phyloP scores from a whole-genome alignment of 2,329 filamentous ascomycete species.

The Zasmidium angulare region DNA sequence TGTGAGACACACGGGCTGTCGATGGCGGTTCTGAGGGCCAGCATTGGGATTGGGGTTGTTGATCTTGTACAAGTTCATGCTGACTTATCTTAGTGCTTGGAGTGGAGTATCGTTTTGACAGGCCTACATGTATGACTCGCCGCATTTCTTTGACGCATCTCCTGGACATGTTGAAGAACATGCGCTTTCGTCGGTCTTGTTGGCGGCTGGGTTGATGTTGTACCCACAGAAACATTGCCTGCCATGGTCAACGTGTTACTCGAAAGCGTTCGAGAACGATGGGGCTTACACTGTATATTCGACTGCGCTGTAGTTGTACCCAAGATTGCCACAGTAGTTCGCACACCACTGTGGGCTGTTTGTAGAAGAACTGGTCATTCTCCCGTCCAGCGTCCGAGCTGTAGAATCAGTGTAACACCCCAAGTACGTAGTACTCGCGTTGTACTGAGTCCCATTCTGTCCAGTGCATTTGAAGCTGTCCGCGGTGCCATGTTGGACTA shows the following conservation, averaged over 20 bases:
- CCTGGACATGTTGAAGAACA: conserved; percentile 14
- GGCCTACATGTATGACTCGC: conserved; percentile 13
- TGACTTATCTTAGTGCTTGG: background rate
- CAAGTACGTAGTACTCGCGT: conserved; percentile 6
- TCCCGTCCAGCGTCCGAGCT: conserved; percentile 6
- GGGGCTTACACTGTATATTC: conserved; percentile 8
- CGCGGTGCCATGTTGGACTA: background rate
- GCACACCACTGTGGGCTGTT: conserved; percentile 14
- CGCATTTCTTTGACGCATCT: conserved; percentile 8
- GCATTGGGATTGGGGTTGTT: conserved; percentile 13
- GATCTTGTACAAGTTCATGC: conserved; percentile 17
- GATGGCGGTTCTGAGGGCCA: conserved; percentile 8
- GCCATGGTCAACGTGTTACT: background rate
- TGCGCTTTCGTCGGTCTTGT: conserved; percentile 5
- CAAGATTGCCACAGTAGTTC: conserved; percentile 11
- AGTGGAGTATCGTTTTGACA: background rate
- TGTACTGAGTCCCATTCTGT: conserved; percentile 6
- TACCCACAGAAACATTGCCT: conserved; percentile 16
- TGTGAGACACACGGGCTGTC: conserved; percentile 16
- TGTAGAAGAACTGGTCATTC: conserved; percentile 5
- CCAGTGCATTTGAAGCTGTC: conserved; percentile 12
- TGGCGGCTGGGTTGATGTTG: conserved; percentile 5
- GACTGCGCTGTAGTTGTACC: conserved; percentile 13
- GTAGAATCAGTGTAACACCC: conserved; percentile 13
- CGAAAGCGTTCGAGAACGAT: background rate